These are phyloP conservation scores for Rauvolfia tetraphylla DNA, from an alignment of 257 asterid genomes.

Conservation along the genomic window DNA sequence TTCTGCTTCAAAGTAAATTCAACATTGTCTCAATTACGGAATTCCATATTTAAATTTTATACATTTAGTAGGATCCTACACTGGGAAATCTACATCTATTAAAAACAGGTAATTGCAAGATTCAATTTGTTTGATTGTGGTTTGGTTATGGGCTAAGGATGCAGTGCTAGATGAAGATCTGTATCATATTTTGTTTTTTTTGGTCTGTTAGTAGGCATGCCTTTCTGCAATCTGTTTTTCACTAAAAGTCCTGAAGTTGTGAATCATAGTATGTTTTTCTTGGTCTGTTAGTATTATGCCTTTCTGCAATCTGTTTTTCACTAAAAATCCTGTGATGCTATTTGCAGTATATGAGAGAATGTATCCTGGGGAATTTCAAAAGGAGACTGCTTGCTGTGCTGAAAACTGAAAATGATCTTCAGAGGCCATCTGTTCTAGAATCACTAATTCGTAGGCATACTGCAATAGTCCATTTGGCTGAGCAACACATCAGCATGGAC, in stretches of 20 bases:
- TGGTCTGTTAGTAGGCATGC: neutral
- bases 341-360: conserved; percentile 97
- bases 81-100: neutral
- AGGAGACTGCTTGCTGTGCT: conserved; percentile 86
- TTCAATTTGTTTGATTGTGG: neutral
- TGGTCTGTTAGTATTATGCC: neutral
- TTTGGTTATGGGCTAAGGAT: neutral
- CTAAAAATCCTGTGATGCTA: conserved; percentile 8
- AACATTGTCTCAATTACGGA: neutral
- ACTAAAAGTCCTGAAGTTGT: neutral
- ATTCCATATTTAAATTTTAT: neutral
- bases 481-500: conserved; percentile 99
- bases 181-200: neutral
- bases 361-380: conserved; percentile 91
- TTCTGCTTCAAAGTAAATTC: neutral
- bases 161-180: neutral
- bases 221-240: neutral
- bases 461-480: conserved; percentile 84
- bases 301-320: neutral
- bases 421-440: conserved; percentile 85
- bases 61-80: neutral
- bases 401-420: conserved; percentile 94
- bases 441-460: conserved; percentile 83
- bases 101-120: neutral
- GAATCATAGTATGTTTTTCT: neutral